phyloP scores from a whole-genome alignment of 306 rosid species.

The Inga leiocalycina region DNA sequence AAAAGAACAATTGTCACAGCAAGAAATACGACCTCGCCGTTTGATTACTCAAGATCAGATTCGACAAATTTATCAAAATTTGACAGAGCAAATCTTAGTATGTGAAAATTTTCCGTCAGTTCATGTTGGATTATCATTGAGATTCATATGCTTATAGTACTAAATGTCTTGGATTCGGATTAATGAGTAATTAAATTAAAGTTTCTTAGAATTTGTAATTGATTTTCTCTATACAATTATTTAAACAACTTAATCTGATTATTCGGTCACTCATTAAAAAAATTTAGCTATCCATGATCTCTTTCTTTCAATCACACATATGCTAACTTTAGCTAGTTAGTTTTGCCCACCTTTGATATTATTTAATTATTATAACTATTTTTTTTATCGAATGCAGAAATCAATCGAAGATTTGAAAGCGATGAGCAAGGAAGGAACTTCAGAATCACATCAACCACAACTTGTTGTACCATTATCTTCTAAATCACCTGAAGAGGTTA shows the following conservation, averaged over 20 bases:
- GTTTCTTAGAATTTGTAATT: not conserved
- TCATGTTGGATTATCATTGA: not conserved
- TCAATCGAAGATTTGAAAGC: not conserved
- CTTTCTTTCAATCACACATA: not conserved
- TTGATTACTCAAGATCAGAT: not conserved
- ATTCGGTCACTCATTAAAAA: not conserved
- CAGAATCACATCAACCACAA: not conserved
- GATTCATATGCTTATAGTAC: not conserved
- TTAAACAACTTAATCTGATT: not conserved
- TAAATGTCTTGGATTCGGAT: not conserved
- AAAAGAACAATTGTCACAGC: not conserved
- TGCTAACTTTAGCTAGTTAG: not conserved
- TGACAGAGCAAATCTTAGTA: not conserved
- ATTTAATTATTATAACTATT: not conserved
- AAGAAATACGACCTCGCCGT: not conserved
- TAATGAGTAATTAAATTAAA: not conserved
- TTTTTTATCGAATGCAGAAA: not conserved
- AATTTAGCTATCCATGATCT: not conserved
- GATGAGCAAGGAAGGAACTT: not conserved
- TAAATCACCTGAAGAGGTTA: not conserved
- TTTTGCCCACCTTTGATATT: not conserved
- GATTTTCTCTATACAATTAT: not conserved
- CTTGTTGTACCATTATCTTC: not conserved
- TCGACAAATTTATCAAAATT: not conserved
- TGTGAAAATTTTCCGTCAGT: not conserved